These are phyloP conservation scores for Magnaporthiopsis incrustans DNA, from an alignment of 2,329 filamentous ascomycete genomes.

Conservation along the genomic window DNA sequence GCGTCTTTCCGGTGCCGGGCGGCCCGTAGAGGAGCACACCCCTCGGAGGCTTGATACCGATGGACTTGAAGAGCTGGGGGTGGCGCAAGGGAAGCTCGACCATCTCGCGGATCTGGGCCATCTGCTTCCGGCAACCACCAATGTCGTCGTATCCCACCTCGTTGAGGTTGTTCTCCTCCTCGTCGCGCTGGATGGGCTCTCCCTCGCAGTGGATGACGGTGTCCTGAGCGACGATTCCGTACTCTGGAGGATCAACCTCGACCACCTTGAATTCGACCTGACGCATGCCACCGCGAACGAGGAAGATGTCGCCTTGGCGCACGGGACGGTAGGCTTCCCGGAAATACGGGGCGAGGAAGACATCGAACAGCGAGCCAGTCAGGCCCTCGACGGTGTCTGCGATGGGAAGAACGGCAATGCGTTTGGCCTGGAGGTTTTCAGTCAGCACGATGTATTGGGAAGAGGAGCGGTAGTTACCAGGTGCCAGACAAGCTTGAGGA, in stretches of 20 bases:
- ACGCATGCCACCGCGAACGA: constrained; percentile 94
- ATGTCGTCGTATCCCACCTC: constrained; percentile 99
- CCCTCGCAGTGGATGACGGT: constrained; percentile 97
- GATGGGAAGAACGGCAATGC: constrained; percentile 95
- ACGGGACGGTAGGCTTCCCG: constrained; percentile 97
- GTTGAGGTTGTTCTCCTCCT: constrained; percentile 98
- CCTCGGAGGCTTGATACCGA: constrained; percentile 98
- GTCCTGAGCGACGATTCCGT: constrained; percentile 96
- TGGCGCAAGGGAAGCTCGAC: constrained; percentile 95
- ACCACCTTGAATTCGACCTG: constrained; percentile 99
- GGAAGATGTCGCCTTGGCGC: constrained; percentile 95
- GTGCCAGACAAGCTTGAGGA: background rate
- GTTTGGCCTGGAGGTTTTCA: constrained; percentile 65
- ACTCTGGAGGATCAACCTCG: constrained; percentile 96
- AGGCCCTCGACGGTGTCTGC: constrained; percentile 97
- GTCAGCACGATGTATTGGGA: background rate
- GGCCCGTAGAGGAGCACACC: constrained; percentile 96
- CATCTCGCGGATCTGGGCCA: constrained; percentile 98
- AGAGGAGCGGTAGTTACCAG: constrained; percentile 5
- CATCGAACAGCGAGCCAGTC: constrained; percentile 95
- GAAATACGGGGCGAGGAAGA: constrained; percentile 99
- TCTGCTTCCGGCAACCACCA: constrained; percentile 98
- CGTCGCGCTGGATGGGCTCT: constrained; percentile 90
- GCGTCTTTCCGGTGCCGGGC: constrained; percentile 97
- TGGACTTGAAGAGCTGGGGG: constrained; percentile 98